A percentile compares a stretch with the other conserved stretches of the same genome.
Conservation (phyloP, 306 rosid genomes). For the Acmispon strigosus region DNA sequence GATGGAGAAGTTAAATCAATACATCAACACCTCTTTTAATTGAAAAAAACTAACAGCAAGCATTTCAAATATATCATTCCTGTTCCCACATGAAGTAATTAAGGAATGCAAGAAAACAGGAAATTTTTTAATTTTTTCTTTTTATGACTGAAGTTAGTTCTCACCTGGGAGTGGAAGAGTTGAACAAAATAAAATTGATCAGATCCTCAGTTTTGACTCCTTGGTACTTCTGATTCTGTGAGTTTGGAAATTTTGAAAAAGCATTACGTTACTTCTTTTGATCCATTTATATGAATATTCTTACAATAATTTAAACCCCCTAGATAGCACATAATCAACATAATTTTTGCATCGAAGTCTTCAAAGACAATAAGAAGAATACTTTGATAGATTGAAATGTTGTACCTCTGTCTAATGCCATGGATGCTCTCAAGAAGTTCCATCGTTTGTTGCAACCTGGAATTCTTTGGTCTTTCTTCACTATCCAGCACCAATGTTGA, state of each 20-base stretch:
- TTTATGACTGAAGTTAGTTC: not conserved
- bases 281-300: not conserved
- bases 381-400: not conserved
- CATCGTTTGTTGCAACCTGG: conserved; percentile 56
- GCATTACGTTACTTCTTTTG: not conserved
- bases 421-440: conserved; percentile 71
- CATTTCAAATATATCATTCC: too few relatives aligned
- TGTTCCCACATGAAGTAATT: not conserved
- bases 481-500: conserved; percentile 51
- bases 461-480: conserved; percentile 50
- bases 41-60: too few relatives aligned
- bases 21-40: too few relatives aligned
- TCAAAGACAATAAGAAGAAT: conserved; percentile 1
- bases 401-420: conserved; percentile 60
- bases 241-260: not conserved
- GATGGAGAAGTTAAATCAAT: too few relatives aligned
- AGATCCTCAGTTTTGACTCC: conserved; percentile 34
- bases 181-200: conserved; percentile 28
- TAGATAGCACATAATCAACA: not conserved
- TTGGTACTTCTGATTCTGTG: conserved; percentile 45
- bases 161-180: conserved; percentile 32
- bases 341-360: not conserved
- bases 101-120: not conserved
- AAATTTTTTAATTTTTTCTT: not conserved
- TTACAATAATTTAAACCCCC: not conserved